A percentile compares a stretch with the other conserved stretches of the same genome.
Conservation (phyloP, 768 basidiomycete genomes). For the Mycena belliarum region DNA sequence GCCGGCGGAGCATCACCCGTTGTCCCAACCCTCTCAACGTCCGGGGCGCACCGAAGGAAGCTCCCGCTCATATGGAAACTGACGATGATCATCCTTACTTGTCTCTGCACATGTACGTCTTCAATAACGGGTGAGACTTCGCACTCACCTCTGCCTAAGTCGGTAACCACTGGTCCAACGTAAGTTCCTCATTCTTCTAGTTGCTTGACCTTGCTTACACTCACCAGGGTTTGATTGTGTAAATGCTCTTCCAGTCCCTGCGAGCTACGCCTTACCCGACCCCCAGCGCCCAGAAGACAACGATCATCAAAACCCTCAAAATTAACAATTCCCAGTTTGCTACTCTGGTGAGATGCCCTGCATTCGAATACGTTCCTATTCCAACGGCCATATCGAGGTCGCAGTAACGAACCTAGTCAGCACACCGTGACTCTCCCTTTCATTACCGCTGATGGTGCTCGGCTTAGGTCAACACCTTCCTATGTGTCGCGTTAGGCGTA, state of each 20-base stretch:
- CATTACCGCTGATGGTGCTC: neutral
- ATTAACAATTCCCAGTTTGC: slow-evolving; percentile 48
- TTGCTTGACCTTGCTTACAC: neutral
- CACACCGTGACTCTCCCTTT: neutral
- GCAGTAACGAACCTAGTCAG: neutral
- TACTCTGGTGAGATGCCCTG: slow-evolving; percentile 31
- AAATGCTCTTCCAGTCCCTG: neutral
- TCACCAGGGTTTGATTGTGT: neutral
- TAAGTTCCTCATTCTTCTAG: neutral
- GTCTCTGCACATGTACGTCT: slow-evolving; percentile 41
- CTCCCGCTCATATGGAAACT: slow-evolving; percentile 38
- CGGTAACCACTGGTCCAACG: neutral
- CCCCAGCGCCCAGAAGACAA: slow-evolving; percentile 39
- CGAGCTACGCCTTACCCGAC: neutral
- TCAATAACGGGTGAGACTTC: neutral
- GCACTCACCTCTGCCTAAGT: neutral
- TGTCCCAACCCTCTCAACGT: slow-evolving; percentile 19
- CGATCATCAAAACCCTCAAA: slow-evolving; percentile 40
- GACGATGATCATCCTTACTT: slow-evolving; percentile 37
- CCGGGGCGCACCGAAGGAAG: neutral
- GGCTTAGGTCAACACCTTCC: neutral
- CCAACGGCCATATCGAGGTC: neutral
- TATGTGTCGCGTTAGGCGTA: neutral
- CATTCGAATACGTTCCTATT: neutral
- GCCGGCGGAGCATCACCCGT: neutral